These are phyloP conservation scores for Clonostachys rosea DNA, from an alignment of 2,329 filamentous ascomycete species.

Conservation along the genomic window DNA sequence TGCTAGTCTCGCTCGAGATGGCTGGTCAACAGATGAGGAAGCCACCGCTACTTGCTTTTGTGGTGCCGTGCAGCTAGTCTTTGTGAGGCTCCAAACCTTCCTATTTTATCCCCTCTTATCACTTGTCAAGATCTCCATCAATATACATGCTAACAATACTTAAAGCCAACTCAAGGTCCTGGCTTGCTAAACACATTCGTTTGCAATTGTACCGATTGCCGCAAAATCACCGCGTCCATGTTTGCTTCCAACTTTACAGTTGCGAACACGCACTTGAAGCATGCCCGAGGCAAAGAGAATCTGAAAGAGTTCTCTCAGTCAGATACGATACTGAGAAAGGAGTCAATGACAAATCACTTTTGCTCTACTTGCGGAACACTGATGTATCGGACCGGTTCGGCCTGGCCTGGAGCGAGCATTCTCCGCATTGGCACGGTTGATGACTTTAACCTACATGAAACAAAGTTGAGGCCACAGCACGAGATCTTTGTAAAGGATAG, in stretches of 20 bases:
- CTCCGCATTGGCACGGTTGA: constrained; percentile 57
- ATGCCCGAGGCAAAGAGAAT: constrained; percentile 45
- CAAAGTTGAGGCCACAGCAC: constrained; percentile 43
- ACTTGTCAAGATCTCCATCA: neutral
- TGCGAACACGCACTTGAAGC: constrained; percentile 32
- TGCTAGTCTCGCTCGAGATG: constrained; percentile 27
- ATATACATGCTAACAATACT: neutral
- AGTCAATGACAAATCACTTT: constrained; percentile 57
- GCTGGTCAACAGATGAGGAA: constrained; percentile 36
- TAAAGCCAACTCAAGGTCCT: constrained; percentile 35
- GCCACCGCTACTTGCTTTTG: constrained; percentile 57
- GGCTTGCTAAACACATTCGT: constrained; percentile 45
- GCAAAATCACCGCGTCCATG: constrained; percentile 58
- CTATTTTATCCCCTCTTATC: neutral
- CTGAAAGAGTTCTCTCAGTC: constrained; percentile 39
- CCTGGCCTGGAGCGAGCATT: constrained; percentile 39
- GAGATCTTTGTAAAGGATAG: constrained; percentile 50
- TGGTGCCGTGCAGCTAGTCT: constrained; percentile 46
- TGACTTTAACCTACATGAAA: constrained; percentile 54
- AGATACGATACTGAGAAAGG: constrained; percentile 38
- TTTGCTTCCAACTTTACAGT: constrained; percentile 56
- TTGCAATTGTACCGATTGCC: constrained; percentile 59
- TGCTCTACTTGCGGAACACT: constrained; percentile 55
- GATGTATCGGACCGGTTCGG: constrained; percentile 48
- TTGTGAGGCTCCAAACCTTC: constrained; percentile 29